These are phyloP conservation scores for Juncus effusus DNA, from an alignment of 176 grass and related monocot genomes.

Conservation along the genomic window DNA sequence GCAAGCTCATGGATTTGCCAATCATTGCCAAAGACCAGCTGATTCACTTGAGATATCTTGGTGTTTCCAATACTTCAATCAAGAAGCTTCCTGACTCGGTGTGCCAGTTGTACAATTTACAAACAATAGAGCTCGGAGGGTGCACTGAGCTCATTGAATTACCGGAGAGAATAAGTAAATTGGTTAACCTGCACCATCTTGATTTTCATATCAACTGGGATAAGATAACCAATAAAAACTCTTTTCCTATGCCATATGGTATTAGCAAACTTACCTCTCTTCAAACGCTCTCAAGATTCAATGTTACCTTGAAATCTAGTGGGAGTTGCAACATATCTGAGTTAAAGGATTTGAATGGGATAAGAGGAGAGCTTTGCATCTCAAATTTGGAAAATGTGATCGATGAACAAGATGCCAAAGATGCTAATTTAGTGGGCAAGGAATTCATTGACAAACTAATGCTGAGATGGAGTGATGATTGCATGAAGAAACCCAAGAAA, in stretches of 20 bases:
- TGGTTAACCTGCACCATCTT: conserved; percentile 52
- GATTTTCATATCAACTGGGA: conserved; percentile 58
- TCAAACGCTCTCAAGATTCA: conserved; percentile 52
- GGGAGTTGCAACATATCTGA: conserved; percentile 35
- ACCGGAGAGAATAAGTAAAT: conserved; percentile 34
- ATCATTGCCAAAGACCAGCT: conserved; percentile 33
- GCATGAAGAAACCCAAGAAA: neutral
- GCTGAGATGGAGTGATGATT: conserved; percentile 33
- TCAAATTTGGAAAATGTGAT: conserved; percentile 37
- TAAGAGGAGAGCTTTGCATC: conserved; percentile 61
- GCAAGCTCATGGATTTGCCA: conserved; percentile 31
- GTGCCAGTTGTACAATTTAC: conserved; percentile 45
- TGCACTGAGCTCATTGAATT: conserved; percentile 34
- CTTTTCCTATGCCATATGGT: conserved; percentile 21
- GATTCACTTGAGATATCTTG: conserved; percentile 46
- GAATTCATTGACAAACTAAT: conserved; percentile 39
- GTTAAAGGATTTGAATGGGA: conserved; percentile 36
- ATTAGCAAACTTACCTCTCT: conserved; percentile 18
- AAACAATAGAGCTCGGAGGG: conserved; percentile 39
- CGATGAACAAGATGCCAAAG: conserved; percentile 4
- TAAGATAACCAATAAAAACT: conserved; percentile 27
- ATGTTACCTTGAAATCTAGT: neutral
- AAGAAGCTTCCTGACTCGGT: conserved; percentile 37
- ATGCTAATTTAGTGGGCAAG: conserved; percentile 40
- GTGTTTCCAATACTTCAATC: conserved; percentile 37